phyloP scores from a whole-genome alignment of 208 protist species.

The Trypanosoma caninum region DNA sequence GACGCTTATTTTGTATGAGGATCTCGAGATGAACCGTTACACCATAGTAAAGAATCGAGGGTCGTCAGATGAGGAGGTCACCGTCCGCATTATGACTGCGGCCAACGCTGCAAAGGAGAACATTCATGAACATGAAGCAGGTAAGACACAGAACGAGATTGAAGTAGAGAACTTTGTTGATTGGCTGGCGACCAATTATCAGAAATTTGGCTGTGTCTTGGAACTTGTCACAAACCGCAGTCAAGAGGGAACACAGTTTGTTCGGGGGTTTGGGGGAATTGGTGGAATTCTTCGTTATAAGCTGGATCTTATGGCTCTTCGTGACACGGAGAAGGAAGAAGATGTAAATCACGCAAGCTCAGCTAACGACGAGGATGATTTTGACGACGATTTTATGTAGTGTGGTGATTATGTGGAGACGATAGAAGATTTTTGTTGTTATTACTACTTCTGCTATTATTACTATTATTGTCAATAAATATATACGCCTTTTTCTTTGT shows the following conservation, averaged over 20 bases:
- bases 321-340: constrained; percentile 77
- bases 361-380: constrained; percentile 85
- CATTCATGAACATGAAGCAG: constrained; percentile 77
- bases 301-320: constrained; percentile 86
- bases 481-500: no score
- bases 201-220: constrained; percentile 95
- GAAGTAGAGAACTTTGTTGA: constrained; percentile 94
- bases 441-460: no score
- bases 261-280: constrained; percentile 97
- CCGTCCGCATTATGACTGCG: constrained; percentile 66
- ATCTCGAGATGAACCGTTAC: constrained; percentile 92
- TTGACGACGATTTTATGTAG: constrained; percentile 81
- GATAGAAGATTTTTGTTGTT: no score
- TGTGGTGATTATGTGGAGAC: no score
- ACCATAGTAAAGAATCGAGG: constrained; percentile 82
- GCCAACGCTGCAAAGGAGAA: constrained; percentile 74
- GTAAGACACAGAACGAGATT: constrained; percentile 89
- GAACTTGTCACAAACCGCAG: constrained; percentile 94
- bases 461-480: no score
- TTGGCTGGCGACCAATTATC: constrained; percentile 99
- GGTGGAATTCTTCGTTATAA: constrained; percentile 93
- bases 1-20: constrained; percentile 99
- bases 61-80: constrained; percentile 60
- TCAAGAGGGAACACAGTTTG: constrained; percentile 98
- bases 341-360: constrained; percentile 56